Base-by-base conservation (phyloP, 108 stramenopile genomes). In the Skeletonema tropicum region DNA sequence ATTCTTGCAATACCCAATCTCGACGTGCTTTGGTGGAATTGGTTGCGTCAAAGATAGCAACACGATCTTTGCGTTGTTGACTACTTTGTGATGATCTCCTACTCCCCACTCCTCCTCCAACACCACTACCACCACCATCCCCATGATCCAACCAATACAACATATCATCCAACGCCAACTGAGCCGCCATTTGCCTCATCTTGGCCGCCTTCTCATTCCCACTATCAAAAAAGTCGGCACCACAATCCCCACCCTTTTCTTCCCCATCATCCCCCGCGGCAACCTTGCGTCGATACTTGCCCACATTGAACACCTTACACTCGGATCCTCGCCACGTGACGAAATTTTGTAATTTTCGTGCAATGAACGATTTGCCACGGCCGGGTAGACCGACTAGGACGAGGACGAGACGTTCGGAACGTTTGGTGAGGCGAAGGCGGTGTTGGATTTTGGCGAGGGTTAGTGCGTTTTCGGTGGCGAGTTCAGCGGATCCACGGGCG, bases 1-100 rank as follows among this genome's bases (percentile, higher is more conserved):
- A 92, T 58, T 94, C 88, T 62, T 90, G 79, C 63, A 94, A 68
- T 33, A 98, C 80, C 94, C 90, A 90, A 35, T 84, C 70, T 12
- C 96, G 59, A 52, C 96, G 77, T 41, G 81, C 80, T 21, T 74
- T 73, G 3, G 98, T 98, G n/a, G 97, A 97, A 64, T 98, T 98
- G 19, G 98, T 98, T 0, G 98, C 98, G 83, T 98, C 98, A 73
- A 97, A 98, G 21, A 98, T 92, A 10, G 96, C 98, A 60, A 98
- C 89, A 3, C 88, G 71, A 60, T 90, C 90, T 31, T 64, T 59
- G 6, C 32, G 39, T 32, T 60, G 48, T 49, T 35, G 60, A 15
- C 21, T 21, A 33, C 15, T 52, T 38, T 35, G 63, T 64, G 3
- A 45, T 58, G 52, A 45, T 57, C 60, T 15, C n/a, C 23, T 15